These are phyloP conservation scores for Leptographium procerum DNA, from an alignment of 2,329 filamentous ascomycete species.

Conservation along the genomic window DNA sequence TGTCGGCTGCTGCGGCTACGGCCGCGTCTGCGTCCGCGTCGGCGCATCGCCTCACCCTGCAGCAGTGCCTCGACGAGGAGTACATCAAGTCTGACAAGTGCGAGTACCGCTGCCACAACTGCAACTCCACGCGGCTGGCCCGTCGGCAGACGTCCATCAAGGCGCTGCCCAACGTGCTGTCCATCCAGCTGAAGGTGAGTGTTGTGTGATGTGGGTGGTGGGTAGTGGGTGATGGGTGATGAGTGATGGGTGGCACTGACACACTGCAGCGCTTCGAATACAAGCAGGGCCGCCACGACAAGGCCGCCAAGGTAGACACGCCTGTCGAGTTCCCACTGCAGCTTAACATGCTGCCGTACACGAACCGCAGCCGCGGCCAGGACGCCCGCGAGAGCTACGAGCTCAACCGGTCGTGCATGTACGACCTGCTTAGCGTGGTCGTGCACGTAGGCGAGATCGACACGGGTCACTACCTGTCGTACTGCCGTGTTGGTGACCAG, in stretches of 20 bases:
- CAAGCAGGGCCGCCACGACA: slow-evolving; percentile 53
- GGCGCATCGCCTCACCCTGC: slow-evolving; percentile 39
- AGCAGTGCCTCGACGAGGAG: slow-evolving; percentile 70
- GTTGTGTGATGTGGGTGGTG: neutral
- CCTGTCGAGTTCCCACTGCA: slow-evolving; percentile 76
- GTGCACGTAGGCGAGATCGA: slow-evolving; percentile 91
- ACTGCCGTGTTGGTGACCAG: slow-evolving; percentile 69
- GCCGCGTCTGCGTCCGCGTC: slow-evolving; percentile 10
- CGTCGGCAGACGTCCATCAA: slow-evolving; percentile 78
- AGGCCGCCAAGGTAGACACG: slow-evolving; percentile 78
- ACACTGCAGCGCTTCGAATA: slow-evolving; percentile 56
- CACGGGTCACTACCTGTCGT: slow-evolving; percentile 86
- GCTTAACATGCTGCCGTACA: slow-evolving; percentile 86
- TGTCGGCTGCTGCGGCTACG: neutral
- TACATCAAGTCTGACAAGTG: slow-evolving; percentile 82
- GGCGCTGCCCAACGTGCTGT: slow-evolving; percentile 75
- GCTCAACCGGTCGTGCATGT: slow-evolving; percentile 57
- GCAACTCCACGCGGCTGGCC: slow-evolving; percentile 65
- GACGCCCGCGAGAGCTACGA: slow-evolving; percentile 41
- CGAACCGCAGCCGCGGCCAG: slow-evolving; percentile 48
- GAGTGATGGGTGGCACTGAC: neutral
- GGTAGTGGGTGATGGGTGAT: slow-evolving; percentile 35
- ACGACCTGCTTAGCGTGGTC: slow-evolving; percentile 80
- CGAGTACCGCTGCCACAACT: slow-evolving; percentile 78
- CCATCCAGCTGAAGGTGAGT: slow-evolving; percentile 83